These are phyloP conservation scores for Boletus rubroflammeus DNA, from an alignment of 768 basidiomycete species.

Conservation along the genomic window DNA sequence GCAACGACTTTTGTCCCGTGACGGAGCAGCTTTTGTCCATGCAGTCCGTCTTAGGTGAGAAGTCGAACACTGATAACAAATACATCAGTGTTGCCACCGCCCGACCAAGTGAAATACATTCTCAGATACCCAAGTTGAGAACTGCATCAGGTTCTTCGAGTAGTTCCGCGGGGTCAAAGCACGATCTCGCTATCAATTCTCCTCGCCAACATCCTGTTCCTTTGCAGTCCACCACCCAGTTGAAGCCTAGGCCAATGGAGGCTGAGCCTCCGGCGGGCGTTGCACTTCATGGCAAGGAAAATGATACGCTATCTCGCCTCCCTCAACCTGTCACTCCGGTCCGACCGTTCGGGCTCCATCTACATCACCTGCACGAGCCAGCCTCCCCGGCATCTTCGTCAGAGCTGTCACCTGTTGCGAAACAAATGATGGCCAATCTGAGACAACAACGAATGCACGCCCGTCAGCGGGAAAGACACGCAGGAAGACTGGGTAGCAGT, in stretches of 20 bases:
- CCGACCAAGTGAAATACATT: conserved; percentile 14
- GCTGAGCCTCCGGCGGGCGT: background rate
- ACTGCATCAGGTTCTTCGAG: conserved; percentile 26
- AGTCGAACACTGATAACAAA: conserved; percentile 13
- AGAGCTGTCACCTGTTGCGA: conserved; percentile 67
- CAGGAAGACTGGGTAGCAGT: conserved; percentile 30
- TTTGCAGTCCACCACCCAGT: conserved; percentile 3
- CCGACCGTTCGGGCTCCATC: conserved; percentile 40
- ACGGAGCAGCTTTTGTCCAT: background rate
- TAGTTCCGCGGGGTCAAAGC: conserved; percentile 17
- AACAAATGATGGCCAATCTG: conserved; percentile 64
- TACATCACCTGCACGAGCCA: conserved; percentile 23
- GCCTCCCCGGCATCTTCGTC: conserved; percentile 70
- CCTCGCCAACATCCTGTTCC: background rate
- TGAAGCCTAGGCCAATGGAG: background rate
- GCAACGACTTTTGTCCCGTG: background rate
- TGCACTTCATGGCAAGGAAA: conserved; percentile 20
- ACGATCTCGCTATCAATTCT: background rate
- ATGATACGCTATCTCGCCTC: conserved; percentile 25
- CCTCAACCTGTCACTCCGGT: conserved; percentile 42
- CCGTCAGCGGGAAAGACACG: conserved; percentile 31
- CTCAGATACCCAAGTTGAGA: conserved; percentile 32
- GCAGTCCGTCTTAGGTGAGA: conserved; percentile 11
- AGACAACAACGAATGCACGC: conserved; percentile 40
- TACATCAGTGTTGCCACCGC: background rate